These are phyloP conservation scores for Alternaria incomplexa DNA, from an alignment of 2,329 filamentous ascomycete genomes.

Conservation along the genomic window DNA sequence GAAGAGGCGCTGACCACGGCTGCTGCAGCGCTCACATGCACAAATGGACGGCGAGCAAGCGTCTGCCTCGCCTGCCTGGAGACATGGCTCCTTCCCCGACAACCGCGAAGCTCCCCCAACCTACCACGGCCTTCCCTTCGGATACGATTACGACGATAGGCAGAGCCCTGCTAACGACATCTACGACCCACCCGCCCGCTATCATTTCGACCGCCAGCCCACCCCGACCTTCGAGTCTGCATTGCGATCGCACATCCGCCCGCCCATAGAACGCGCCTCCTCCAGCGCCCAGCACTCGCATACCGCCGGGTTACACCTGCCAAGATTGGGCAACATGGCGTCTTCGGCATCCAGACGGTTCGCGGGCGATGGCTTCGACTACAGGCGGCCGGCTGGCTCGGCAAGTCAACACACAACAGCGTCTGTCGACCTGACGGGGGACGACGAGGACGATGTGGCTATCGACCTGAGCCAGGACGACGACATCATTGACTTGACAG, in stretches of 20 bases:
- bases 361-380: conserved; percentile 62
- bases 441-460: conserved; percentile 18
- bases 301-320: conserved; percentile 24
- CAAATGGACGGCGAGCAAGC: conserved; percentile 40
- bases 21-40: conserved; percentile 41
- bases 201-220: neutral
- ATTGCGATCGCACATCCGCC: conserved; percentile 1
- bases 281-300: neutral
- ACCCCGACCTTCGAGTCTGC: conserved; percentile 4
- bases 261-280: conserved; percentile 1
- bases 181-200: neutral
- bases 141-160: neutral
- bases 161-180: neutral
- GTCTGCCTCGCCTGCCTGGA: conserved; percentile 37
- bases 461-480: conserved; percentile 17
- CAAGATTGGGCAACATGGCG: conserved; percentile 35
- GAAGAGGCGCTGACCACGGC: conserved; percentile 16
- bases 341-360: conserved; percentile 44
- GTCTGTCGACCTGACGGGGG: conserved; percentile 50
- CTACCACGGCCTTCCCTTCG: conserved; percentile 1
- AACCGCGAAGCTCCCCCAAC: conserved; percentile 1
- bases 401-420: conserved; percentile 9
- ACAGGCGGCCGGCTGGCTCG: conserved; percentile 57
- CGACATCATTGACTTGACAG: conserved; percentile 41
- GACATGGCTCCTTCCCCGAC: conserved; percentile 3